phyloP scores from a whole-genome alignment of 495 filamentous ascomycete species.

The Lasiosphaeria miniovina region DNA sequence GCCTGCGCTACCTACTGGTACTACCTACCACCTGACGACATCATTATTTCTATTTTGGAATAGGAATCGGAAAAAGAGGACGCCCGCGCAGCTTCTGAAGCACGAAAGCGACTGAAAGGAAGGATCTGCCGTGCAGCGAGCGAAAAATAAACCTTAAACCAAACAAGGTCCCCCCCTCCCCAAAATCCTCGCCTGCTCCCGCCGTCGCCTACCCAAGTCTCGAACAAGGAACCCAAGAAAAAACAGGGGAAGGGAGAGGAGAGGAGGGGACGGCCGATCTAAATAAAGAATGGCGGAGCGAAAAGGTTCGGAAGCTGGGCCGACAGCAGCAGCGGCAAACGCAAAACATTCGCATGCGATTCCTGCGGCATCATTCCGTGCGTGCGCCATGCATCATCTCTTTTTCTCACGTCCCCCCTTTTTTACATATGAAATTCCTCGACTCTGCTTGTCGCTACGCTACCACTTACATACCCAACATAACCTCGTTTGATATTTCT shows the following conservation, averaged over 20 bases:
- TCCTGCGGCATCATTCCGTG: slow-evolving; percentile 50
- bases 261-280: neutral
- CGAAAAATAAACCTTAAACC: neutral
- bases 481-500: neutral
- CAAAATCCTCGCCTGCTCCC: neutral
- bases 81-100: no score
- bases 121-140: neutral
- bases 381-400: slow-evolving; percentile 20
- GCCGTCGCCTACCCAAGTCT: slow-evolving; percentile 1
- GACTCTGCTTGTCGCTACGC: no score
- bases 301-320: slow-evolving; percentile 34
- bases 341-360: slow-evolving; percentile 43
- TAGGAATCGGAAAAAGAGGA: neutral
- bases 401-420: slow-evolving; percentile 6
- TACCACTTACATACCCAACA: no score
- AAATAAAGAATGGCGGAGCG: slow-evolving; percentile 29
- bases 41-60: neutral
- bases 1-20: neutral
- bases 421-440: slow-evolving; percentile 13
- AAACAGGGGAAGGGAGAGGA: neutral
- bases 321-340: slow-evolving; percentile 11
- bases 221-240: neutral
- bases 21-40: neutral
- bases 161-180: neutral
- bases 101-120: no score